A percentile compares a stretch with the other conserved stretches of the same genome.
These are phyloP conservation scores for Umbelopsis sp. DNA, from an alignment of 192 early-diverging fungal genomes.

Conservation along the genomic window DNA sequence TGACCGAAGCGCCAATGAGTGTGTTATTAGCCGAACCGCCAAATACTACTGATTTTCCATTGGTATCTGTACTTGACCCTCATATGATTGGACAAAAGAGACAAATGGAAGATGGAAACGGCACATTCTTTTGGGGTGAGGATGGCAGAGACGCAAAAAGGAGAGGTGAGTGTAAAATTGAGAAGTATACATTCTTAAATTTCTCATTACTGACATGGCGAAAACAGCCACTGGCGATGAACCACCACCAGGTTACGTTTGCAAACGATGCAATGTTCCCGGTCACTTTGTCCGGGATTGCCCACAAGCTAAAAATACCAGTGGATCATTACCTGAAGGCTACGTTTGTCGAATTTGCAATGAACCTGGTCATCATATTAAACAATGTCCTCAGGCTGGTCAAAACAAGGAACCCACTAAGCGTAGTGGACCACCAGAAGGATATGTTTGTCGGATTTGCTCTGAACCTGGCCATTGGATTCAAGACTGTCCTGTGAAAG, in stretches of 20 bases:
- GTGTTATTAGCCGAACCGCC: constrained; percentile 41
- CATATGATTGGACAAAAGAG: constrained; percentile 37
- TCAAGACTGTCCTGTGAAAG: constrained; percentile 60
- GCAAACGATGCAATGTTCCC: constrained; percentile 43
- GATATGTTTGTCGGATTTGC: constrained; percentile 66
- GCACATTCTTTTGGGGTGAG: constrained; percentile 50
- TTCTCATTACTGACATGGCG: not conserved
- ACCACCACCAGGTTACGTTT: constrained; percentile 46
- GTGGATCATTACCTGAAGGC: constrained; percentile 24
- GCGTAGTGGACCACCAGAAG: constrained; percentile 45
- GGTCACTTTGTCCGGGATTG: constrained; percentile 55
- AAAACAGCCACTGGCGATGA: not conserved
- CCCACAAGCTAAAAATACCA: constrained; percentile 32
- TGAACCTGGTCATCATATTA: constrained; percentile 56
- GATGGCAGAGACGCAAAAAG: constrained; percentile 30
- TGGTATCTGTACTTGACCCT: constrained; percentile 34
- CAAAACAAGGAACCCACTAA: constrained; percentile 24
- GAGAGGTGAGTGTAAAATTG: not conserved
- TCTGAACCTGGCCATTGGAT: constrained; percentile 67
- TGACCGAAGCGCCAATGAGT: constrained; percentile 43
- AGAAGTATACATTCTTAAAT: not conserved
- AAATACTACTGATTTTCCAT: constrained; percentile 61
- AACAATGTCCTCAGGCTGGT: constrained; percentile 30
- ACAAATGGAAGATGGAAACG: constrained; percentile 25
- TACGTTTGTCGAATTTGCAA: constrained; percentile 57